Evolutionary conservation across 768 basidiomycete genomes (phyloP), one percentile per base, ranked within the genome.

Genomic region (Sporobolomyces phaffii): DNA sequence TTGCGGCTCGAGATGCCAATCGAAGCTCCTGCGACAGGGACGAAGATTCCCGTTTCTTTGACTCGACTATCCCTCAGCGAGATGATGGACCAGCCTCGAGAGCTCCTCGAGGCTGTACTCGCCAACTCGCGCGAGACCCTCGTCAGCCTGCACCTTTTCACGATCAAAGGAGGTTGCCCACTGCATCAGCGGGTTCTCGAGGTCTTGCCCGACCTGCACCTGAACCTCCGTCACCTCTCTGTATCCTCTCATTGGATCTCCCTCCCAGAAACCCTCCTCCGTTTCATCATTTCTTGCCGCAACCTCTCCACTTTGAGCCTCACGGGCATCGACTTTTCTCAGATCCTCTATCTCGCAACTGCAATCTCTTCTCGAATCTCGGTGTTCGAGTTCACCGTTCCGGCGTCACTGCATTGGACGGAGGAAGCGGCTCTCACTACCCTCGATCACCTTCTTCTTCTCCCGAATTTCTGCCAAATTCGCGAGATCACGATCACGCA

Each of bases 1-100:
- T 60, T 67, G 9, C 36, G 47, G 29, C 65, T 68, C 48, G 49
- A 58, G 15, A 20, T 68, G 10, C 65, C 60, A 2, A 49, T 68
- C 31, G 65, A 68, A 24, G 9, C 41, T 3, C 51, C 65, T 0
- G 4, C 26, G 36, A 36, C 20, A 17, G 24, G 9, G 3, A 13
- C 0, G 2, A 18, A n/a, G 0, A 11, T 62, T 2, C 56, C 65
- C 0, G 17, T 68, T 33, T 48, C 48, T 0, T 48, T 62, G 26
- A 10, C 29, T 7, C 20, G 34, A 13, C 60, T 68, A 17, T 51
- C 65, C 3, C 36, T 62, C n/a, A 62, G 45, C 26, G 48, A 33
- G 2, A 60, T 68, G 54, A 57, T 58, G 43, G 54, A 58, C 56
- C 60, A 62, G 26, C 41, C 60, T 0, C 14, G 31, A 20, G 13